Percentiles rank a stretch among this genome's conserved stretches.
Conservation (phyloP, 768 basidiomycete genomes). For the Cyclocybe cylindracea region DNA sequence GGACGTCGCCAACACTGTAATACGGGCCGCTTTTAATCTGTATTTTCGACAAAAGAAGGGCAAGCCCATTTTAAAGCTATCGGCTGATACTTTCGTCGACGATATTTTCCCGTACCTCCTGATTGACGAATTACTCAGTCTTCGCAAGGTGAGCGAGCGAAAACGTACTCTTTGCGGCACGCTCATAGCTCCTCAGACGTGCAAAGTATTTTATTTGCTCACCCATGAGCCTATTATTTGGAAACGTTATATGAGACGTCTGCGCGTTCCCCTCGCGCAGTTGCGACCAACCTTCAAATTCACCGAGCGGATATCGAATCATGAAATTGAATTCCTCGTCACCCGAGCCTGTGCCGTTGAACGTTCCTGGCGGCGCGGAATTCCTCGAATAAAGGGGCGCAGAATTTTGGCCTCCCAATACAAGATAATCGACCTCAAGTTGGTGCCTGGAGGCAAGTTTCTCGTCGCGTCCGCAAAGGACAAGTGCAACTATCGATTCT, state of each 20-base stretch:
- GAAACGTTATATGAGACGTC: slow-evolving; percentile 59
- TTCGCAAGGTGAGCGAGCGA: slow-evolving; percentile 39
- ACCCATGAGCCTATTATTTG: slow-evolving; percentile 71
- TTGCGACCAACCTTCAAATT: slow-evolving; percentile 60
- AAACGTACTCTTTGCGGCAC: background rate
- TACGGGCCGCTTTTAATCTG: slow-evolving; percentile 6
- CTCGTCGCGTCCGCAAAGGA: slow-evolving; percentile 62
- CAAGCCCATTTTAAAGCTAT: slow-evolving; percentile 25
- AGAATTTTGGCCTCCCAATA: slow-evolving; percentile 30
- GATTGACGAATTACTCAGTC: slow-evolving; percentile 47
- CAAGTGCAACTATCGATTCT: slow-evolving; percentile 42
- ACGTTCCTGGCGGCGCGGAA: slow-evolving; percentile 52
- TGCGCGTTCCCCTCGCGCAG: slow-evolving; percentile 59
- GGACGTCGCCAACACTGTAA: background rate
- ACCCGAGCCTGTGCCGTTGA: slow-evolving; percentile 60
- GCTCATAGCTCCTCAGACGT: slow-evolving; percentile 40
- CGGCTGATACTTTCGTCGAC: slow-evolving; percentile 44
- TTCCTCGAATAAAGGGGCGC: slow-evolving; percentile 33
- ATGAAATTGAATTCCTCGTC: slow-evolving; percentile 59
- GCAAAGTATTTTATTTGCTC: slow-evolving; percentile 58
- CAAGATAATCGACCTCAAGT: slow-evolving; percentile 50
- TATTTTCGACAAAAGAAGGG: slow-evolving; percentile 3
- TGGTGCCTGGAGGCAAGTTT: slow-evolving; percentile 70
- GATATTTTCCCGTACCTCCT: slow-evolving; percentile 40
- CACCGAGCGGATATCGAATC: slow-evolving; percentile 33